Evolutionary conservation across 805 yeast genomes (phyloP), one percentile per base, ranked within the genome.

Genomic region (Zygotorulaspora danielsina): DNA sequence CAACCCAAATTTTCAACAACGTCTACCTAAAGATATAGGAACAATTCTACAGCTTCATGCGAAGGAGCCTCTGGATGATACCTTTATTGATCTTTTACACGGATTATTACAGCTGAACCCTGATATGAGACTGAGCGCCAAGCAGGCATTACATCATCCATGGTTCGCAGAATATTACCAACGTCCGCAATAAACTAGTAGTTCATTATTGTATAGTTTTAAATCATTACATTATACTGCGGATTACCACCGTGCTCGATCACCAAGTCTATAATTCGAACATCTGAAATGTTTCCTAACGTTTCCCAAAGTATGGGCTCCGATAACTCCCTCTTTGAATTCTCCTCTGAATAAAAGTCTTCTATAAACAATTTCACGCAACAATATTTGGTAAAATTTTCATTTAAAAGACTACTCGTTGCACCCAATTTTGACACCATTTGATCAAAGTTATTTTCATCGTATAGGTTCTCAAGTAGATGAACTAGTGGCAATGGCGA

Each of bases 1-100:
- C 69, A 88, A 88, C 65, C 79, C 90, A 33, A 84, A 95, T 13
- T 87, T 89, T 73, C 96, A 96, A 18, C 86, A 84, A 60, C 87
- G 96, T 95, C 64, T 73, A 31, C 79, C 81, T 55, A 84, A 79
- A 63, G 76, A 78, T 53, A 64, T 93, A 54, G 67, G 64, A 16
- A 49, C 50, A 19, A 42, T 63, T 4, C 46, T 65, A 38, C 63
- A 61, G 37, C 50, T 57, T 9, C 40, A 53, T 32, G 49, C 61
- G 6, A 49, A 51, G 19, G 55, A 48, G 32, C 44, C 45, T 7
- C 30, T 61, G 32, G 65, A 63, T 27, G 57, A 51, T 19, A 46
- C 50, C 11, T 40, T 57, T 4, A 50, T 63, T 24, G 64, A 61
- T 39, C 46, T 63, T 7, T 30, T 63, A 25, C 57, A 54, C 19